These are phyloP conservation scores for Wickerhamomyces xylosicus DNA, from an alignment of 805 yeast species.

Conservation along the genomic window DNA sequence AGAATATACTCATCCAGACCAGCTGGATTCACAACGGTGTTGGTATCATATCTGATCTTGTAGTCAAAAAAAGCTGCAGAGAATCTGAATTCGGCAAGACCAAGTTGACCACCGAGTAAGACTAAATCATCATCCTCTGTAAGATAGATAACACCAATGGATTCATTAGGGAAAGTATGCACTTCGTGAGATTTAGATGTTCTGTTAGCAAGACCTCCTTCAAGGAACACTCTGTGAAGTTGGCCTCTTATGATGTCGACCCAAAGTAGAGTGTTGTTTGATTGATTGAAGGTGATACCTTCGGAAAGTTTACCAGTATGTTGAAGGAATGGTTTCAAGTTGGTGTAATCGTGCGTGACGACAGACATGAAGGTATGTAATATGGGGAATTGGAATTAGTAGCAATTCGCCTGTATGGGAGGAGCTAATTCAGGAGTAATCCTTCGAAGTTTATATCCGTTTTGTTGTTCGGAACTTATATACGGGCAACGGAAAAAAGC, in stretches of 20 bases:
- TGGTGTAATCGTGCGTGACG: background rate
- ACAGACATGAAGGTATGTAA: too few species aligned
- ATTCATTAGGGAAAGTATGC: constrained; percentile 27
- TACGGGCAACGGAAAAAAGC: too few species aligned
- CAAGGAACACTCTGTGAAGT: constrained; percentile 22
- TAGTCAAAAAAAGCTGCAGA: constrained; percentile 26
- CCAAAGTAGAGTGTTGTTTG: constrained; percentile 38
- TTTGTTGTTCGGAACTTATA: too few species aligned
- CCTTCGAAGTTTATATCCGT: too few species aligned
- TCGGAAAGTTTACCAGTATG: constrained; percentile 39
- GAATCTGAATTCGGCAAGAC: constrained; percentile 49
- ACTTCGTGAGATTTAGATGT: constrained; percentile 25
- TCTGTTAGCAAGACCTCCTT: background rate
- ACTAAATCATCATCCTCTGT: constrained; percentile 40
- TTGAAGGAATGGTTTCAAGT: constrained; percentile 7
- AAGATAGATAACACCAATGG: constrained; percentile 66
- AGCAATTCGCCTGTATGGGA: too few species aligned
- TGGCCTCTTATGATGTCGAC: constrained; percentile 28
- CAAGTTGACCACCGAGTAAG: constrained; percentile 53
- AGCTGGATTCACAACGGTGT: background rate
- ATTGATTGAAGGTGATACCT: constrained; percentile 53
- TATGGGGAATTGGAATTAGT: too few species aligned
- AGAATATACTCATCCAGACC: constrained; percentile 19
- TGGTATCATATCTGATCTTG: constrained; percentile 24
- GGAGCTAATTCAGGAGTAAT: too few species aligned